Conservation (phyloP, 345 rosid species). For the Passiflora organensis region DNA sequence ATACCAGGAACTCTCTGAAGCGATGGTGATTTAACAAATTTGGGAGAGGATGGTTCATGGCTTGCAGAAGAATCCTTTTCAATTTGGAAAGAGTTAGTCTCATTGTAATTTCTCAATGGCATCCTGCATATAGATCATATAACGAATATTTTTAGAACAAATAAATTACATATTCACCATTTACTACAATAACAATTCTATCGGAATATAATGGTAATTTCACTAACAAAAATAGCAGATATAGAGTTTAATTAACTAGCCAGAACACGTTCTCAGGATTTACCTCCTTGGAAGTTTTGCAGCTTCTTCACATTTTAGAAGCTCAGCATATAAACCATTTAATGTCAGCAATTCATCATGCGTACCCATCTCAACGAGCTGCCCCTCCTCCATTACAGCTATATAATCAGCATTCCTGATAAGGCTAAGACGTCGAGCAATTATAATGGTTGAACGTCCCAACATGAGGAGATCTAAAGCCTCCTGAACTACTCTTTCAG, state of each 20-base stretch:
- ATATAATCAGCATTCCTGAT: conserved; percentile 93
- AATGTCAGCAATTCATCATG: conserved; percentile 73
- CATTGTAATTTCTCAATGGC: too few species aligned
- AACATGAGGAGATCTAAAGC: conserved; percentile 93
- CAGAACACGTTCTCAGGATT: too few species aligned
- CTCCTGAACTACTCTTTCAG: conserved; percentile 91
- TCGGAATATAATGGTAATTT: conserved; percentile 4
- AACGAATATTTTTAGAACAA: neutral
- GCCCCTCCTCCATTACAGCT: conserved; percentile 98
- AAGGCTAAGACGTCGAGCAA: conserved; percentile 88
- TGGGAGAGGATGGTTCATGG: too few species aligned
- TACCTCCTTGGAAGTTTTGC: too few species aligned
- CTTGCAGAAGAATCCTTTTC: too few species aligned
- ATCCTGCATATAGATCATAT: too few species aligned
- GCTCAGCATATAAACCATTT: conserved; percentile 85
- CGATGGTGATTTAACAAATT: too few species aligned
- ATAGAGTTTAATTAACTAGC: too few species aligned
- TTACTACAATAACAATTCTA: neutral
- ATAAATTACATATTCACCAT: neutral
- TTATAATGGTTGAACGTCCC: conserved; percentile 95
- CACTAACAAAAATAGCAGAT: neutral
- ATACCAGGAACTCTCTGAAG: too few species aligned
- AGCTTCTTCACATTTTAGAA: too few species aligned
- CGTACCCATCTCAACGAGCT: conserved; percentile 96
- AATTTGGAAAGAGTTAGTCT: too few species aligned